A percentile compares a stretch with the other conserved stretches of the same genome.
phyloP scores from a whole-genome alignment of 1,284 basidiomycete genomes.

The Cutaneotrichosporon sp. region DNA sequence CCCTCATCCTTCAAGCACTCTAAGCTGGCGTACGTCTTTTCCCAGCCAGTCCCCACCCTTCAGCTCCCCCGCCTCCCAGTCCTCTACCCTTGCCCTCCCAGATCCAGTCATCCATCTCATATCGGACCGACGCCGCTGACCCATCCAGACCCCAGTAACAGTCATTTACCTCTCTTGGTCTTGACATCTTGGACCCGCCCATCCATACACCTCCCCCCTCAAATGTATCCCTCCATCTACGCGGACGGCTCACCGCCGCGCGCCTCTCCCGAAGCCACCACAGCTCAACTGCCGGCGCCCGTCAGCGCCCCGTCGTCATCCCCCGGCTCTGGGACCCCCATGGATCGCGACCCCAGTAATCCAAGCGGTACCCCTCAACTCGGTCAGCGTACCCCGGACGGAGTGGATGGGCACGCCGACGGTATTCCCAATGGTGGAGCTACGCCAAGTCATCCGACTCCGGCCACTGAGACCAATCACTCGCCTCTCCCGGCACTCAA shows the following conservation, averaged over 20 bases:
- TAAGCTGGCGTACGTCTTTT: neutral
- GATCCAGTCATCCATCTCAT: neutral
- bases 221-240: slow-evolving; percentile 6
- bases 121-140: neutral
- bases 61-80: no score
- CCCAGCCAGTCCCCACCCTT: no score
- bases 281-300: neutral
- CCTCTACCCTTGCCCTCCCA: neutral
- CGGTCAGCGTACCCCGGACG: neutral
- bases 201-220: neutral
- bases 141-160: neutral
- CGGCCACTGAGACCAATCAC: neutral
- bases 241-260: slow-evolving; percentile 6
- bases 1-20: neutral
- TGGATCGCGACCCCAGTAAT: neutral
- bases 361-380: neutral
- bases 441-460: neutral
- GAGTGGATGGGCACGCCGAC: neutral
- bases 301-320: neutral
- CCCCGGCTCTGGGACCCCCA: neutral
- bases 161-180: neutral
- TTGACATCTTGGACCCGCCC: slow-evolving; percentile 1
- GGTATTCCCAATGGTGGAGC: neutral
- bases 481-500: neutral
- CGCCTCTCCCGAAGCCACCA: neutral